Base-by-base conservation (phyloP, 306 rosid species). In the Herpetospermum pedunculosum region DNA sequence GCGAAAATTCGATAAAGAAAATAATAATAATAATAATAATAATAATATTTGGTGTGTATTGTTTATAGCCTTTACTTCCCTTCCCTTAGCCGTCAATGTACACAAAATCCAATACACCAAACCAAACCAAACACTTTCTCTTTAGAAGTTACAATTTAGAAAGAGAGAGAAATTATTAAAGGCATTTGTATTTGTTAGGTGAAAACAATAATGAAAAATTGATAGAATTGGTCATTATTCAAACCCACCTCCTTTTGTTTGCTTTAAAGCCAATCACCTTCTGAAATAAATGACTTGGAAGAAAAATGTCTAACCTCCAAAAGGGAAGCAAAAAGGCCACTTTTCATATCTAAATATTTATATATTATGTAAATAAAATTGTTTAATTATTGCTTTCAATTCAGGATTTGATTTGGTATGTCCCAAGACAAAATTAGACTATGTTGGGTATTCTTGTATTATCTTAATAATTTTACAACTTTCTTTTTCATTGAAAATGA, bases 181-280 rank as follows among this genome's bases (percentile, higher is more conserved):
- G 23, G 44, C 15, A 6, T 30, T 60, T 15, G 34, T 25, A 55
- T 15, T 29, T 7, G 69, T 32, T 60, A 34, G 69, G 69, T 60
- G 44, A 60, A 34, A 16, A 18, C 43, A 18, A 60, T 32, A 60
- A 60, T 32, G 41, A 32, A 13, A 59, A 32, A 60, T 7, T 12
- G 8, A 60, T 32, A 18, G 6, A 26, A 60, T 15, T 16, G 23
- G 43, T 34, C 43, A 32, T 13, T 60, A 28, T 60, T 2, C 15
- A 34, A 60, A 60, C 69, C 44, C 21, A 60, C 69, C 44, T 8
- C 26, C 44, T 60, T 34, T 18, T 9, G 19, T 57, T 60, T 60
- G 26, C 69, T 60, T 60, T 60, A 60, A 60, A 60, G 69, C 69
- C 69, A 60, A 32, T 60, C 69, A 60, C 43, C 41, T 43, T 60